A percentile compares a stretch with the other conserved stretches of the same genome.
phyloP scores from a whole-genome alignment of 2,329 filamentous ascomycete genomes.

The Fonsecaea pedrosoi region DNA sequence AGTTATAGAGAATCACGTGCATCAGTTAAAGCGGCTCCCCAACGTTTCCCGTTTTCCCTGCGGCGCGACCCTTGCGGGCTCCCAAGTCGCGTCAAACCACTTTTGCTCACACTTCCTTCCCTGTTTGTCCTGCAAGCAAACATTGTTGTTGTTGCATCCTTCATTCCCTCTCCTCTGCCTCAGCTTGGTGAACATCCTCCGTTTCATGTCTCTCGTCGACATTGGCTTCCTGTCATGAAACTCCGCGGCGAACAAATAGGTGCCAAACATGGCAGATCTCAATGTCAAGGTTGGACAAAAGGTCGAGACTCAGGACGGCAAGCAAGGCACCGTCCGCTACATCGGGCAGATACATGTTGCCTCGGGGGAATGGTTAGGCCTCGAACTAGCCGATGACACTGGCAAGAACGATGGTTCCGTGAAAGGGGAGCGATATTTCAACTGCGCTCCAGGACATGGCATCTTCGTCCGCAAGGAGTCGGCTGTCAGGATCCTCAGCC shows the following conservation, averaged over 20 bases:
- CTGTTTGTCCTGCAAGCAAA: not conserved
- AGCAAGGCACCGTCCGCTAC: slow-evolving; percentile 79
- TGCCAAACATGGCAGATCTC: slow-evolving; percentile 46
- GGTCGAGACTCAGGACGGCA: slow-evolving; percentile 79
- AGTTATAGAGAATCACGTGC: not conserved
- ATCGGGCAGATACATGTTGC: slow-evolving; percentile 79
- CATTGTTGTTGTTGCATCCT: not conserved
- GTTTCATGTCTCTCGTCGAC: not conserved
- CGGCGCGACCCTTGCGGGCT: slow-evolving; percentile 6
- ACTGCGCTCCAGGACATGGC: slow-evolving; percentile 72
- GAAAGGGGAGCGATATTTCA: slow-evolving; percentile 85
- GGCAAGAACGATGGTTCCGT: slow-evolving; percentile 97
- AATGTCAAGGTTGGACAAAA: slow-evolving; percentile 67
- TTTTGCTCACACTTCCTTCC: not conserved
- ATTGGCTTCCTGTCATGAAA: slow-evolving; percentile 27
- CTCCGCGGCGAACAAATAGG: slow-evolving; percentile 13
- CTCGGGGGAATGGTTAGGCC: slow-evolving; percentile 83
- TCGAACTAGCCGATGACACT: slow-evolving; percentile 79
- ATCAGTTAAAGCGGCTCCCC: not conserved
- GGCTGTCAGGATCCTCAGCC: slow-evolving; percentile 64
- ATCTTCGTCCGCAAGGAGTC: slow-evolving; percentile 85
- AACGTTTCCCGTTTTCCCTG: not conserved
- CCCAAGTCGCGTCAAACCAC: slow-evolving; percentile 11
- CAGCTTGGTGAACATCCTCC: not conserved
- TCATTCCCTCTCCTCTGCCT: not conserved